Evolutionary conservation across 352 stramenopile species (phyloP), one percentile per base, ranked within the genome.

Genomic region (Phytophthora sp.): DNA sequence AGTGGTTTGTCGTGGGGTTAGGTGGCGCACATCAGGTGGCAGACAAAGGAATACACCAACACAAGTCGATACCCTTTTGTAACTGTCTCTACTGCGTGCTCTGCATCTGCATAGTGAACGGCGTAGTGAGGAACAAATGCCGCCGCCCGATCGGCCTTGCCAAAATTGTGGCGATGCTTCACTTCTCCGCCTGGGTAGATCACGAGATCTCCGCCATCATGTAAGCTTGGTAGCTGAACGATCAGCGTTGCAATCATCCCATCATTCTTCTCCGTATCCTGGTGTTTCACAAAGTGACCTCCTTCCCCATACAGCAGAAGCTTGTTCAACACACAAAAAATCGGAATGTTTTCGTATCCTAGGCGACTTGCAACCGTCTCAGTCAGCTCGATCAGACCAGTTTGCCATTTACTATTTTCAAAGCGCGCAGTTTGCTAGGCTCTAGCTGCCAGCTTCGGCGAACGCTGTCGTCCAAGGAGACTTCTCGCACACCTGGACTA

Each of bases 171-270:
- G 17, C 48, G 39, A 3, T 54, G 27, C 38, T 58, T 42, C 3
- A 52, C 13, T 4, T 54, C 27, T 23, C 31, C 23, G 15, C 38
- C 8, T 28, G 15, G 21, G 26, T 51, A 63, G 1, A 74, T 48
- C 10, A 59, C 12, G 27, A 62, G 31, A 31, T 62, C 43, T 3
- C 54, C 54, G 18, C 54, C 56, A 26, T 52, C 17, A 18, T 44
- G 62, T n/a, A 11, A 10, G 5, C 42, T 46, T 1, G 76, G 69
- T 1, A 76, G 49, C 28, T 76, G 56, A 1, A 84, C 24, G 20
- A 82, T 44, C 3, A 85, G 54, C n/a, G 72, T 82, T 1, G 66
- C 72, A 41, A 80, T 79, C 76, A 79, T 79, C 13, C 69, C 66
- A 9, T 46, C 58, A 34, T 85, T 51, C 31, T 82, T 82, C 62